Percentiles rank a stretch among this genome's conserved stretches.
These are phyloP conservation scores for Adiantum capillusveneris DNA, from an alignment of 75 land plant species.

Conservation along the genomic window DNA sequence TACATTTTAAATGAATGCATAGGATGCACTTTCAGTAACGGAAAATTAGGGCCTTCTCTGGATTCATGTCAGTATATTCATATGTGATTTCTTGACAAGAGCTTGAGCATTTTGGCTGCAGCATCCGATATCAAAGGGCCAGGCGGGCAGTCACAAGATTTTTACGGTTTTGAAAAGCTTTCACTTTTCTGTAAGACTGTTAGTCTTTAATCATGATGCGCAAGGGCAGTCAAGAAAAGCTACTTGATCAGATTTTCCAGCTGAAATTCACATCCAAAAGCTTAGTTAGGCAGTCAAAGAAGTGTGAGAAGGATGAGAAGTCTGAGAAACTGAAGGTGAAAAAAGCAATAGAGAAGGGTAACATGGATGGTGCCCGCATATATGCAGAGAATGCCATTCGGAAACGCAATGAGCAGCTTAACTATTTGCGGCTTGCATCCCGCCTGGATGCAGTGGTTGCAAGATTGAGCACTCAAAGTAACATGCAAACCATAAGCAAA, in stretches of 20 bases:
- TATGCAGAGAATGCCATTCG: conserved; percentile 92
- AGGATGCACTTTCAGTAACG: too few species aligned
- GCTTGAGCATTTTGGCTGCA: too few species aligned
- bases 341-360: conserved; percentile 85
- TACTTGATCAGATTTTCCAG: conserved; percentile 84
- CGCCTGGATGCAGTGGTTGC: conserved; percentile 94
- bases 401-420: conserved; percentile 82
- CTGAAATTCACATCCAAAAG: conserved; percentile 80
- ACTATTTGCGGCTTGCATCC: conserved; percentile 83
- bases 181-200: too few species aligned
- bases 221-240: conserved; percentile 28
- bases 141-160: too few species aligned
- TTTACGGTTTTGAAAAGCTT: too few species aligned
- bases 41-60: too few species aligned
- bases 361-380: conserved; percentile 53
- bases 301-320: conserved; percentile 94
- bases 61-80: too few species aligned
- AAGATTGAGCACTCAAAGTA: conserved; percentile 76
- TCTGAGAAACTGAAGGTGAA: conserved; percentile 83
- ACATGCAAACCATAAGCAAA: conserved; percentile 57
- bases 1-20: too few species aligned
- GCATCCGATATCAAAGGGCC: too few species aligned
- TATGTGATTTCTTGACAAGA: too few species aligned
- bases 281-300: conserved; percentile 67
- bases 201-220: too few species aligned